Percentiles rank a stretch among this genome's conserved stretches.
Evolutionary conservation across 2,329 filamentous ascomycete species (phyloP).

Genomic region (Alternaria infectoria): DNA sequence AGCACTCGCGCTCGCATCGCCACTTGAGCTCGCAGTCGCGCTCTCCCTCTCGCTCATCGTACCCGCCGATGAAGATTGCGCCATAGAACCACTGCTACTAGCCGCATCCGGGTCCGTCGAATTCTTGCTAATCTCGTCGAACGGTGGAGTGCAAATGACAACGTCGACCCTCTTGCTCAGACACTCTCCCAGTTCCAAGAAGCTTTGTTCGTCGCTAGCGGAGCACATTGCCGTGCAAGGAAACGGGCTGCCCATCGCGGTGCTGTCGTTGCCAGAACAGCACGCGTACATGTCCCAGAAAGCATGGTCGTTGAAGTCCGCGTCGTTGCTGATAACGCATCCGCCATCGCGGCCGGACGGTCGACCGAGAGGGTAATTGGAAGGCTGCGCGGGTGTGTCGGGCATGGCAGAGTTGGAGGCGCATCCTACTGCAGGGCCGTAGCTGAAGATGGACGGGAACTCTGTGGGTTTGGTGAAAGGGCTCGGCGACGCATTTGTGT

Average conservation of each 20-base stretch:
- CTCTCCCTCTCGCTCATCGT: background rate
- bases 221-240: slow-evolving; percentile 20
- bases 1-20: background rate
- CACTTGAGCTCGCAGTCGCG: slow-evolving; percentile 2
- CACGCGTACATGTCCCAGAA: slow-evolving; percentile 33
- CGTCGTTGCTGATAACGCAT: slow-evolving; percentile 29
- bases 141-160: slow-evolving; percentile 19
- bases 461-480: slow-evolving; percentile 15
- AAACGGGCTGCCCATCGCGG: slow-evolving; percentile 5
- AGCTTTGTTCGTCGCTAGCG: slow-evolving; percentile 7
- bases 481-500: slow-evolving; percentile 11
- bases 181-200: slow-evolving; percentile 28
- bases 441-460: slow-evolving; percentile 21
- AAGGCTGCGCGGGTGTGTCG: slow-evolving; percentile 3
- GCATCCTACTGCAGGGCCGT: slow-evolving; percentile 8
- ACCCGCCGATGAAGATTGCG: background rate
- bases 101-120: background rate
- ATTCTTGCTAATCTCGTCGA: slow-evolving; percentile 5
- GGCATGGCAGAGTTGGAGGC: slow-evolving; percentile 3
- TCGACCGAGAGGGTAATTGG: slow-evolving; percentile 8
- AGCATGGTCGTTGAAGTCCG: slow-evolving; percentile 24
- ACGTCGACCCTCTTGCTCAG: slow-evolving; percentile 22
- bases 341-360: slow-evolving; percentile 6
- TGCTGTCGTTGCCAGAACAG: slow-evolving; percentile 16
- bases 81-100: slow-evolving; percentile 2